Base-by-base conservation (phyloP, 2,329 filamentous ascomycete genomes). In the Apiospora hydei region DNA sequence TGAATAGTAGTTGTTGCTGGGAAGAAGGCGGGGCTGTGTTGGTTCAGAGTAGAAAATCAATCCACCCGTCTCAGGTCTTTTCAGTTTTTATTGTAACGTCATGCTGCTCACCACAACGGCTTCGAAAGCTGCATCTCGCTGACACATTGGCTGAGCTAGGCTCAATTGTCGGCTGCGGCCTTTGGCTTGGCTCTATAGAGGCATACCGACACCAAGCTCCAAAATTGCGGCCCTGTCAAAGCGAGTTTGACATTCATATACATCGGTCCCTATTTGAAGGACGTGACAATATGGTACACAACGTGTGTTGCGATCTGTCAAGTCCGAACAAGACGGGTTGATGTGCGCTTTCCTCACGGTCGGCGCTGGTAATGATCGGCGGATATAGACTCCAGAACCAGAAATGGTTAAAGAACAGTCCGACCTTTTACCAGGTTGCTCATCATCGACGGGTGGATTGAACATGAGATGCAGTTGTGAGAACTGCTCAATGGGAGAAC, bases 341-440 rank as follows among this genome's bases (percentile, higher is more conserved):
- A 64, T 64, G 46, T 41, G 69, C 69, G 69, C 38, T 30, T 49
- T 41, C 47, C 49, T 38, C 24, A n/a, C 46, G 47, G 64, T 64
- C 26, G n/a, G 69, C 69, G 67, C 24, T 49, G 46, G 13, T 64
- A 61, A n/a, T 10, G 57, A 41, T 34, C 72, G 47, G 70, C 64
- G 46, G 68, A 69, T 71, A 70, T 64, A 73, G 61, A 70, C 43
- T 70, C 49, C 70, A 49, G 41, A 73, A 73, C 72, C 72, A 73
- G 72, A 73, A 73, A 57, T 67, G 72, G 70, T 49, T n/a, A 11
- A 38, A 34, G 53, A 73, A 67, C 68, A 71, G 72, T 73, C 72
- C 72, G 72, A 73, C 72, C 72, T 73, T 73, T 73, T 73, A 73
- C 72, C 72, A 73, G 44, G n/a, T 70, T 69, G 70, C 47, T 71